These are phyloP conservation scores for Volvariella volvacea DNA, from an alignment of 1,284 basidiomycete species.

Conservation along the genomic window DNA sequence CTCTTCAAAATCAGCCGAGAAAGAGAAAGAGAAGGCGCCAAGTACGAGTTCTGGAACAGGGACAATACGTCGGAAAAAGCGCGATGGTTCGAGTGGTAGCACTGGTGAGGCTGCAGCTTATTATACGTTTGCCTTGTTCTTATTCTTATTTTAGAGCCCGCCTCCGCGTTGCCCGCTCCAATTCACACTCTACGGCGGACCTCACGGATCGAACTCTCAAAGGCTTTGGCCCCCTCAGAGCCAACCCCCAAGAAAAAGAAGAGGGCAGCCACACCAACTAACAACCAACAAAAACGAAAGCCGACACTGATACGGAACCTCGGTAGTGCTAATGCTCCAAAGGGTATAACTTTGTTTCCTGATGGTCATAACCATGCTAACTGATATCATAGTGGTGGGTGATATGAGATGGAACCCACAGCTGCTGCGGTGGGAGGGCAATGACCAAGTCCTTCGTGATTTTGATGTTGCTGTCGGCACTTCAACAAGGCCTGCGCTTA, in stretches of 20 bases:
- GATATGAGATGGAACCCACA: constrained; percentile 97
- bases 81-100: constrained; percentile 31
- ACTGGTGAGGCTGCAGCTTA: constrained; percentile 24
- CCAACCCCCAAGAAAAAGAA: constrained; percentile 46
- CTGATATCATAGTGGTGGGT: constrained; percentile 60
- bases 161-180: constrained; percentile 18
- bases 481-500: constrained; percentile 90
- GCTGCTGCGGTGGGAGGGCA: constrained; percentile 92
- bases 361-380: constrained; percentile 6
- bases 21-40: constrained; percentile 13
- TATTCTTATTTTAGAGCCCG: constrained; percentile 14
- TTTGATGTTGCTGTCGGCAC: constrained; percentile 81
- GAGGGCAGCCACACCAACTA: constrained; percentile 37
- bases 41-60: constrained; percentile 16
- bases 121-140: neutral
- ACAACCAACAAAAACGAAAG: constrained; percentile 49
- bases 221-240: constrained; percentile 21
- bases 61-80: constrained; percentile 47
- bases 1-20: constrained; percentile 32
- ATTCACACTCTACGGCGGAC: constrained; percentile 27
- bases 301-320: constrained; percentile 87
- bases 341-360: constrained; percentile 48
- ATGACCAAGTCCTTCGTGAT: constrained; percentile 83
- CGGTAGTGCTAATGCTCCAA: constrained; percentile 62
- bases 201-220: constrained; percentile 36